Evolutionary conservation across 1,139 yeast species (phyloP).

Genomic region (Yamadazyma sp.): DNA sequence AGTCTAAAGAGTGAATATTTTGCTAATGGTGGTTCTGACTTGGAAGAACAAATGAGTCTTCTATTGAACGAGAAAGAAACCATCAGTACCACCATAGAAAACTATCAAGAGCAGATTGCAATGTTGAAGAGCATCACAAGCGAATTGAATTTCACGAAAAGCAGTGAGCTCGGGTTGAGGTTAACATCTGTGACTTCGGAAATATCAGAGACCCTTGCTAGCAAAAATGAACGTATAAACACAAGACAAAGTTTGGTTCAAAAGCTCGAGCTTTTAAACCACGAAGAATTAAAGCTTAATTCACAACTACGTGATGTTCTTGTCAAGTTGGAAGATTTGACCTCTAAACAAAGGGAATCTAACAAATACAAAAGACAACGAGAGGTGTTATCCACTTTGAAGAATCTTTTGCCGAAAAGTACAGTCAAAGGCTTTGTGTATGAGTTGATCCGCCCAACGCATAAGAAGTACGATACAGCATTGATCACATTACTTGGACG

Average conservation of each 20-base stretch:
- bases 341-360: conserved; percentile 75
- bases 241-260: conserved; percentile 41
- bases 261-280: conserved; percentile 44
- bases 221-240: conserved; percentile 43
- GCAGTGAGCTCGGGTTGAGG: conserved; percentile 32
- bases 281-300: conserved; percentile 56
- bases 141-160: conserved; percentile 30
- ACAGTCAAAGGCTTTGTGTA: conserved; percentile 79
- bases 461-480: conserved; percentile 73
- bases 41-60: conserved; percentile 51
- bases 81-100: conserved; percentile 35
- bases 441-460: conserved; percentile 79
- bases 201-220: conserved; percentile 32
- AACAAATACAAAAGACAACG: conserved; percentile 65
- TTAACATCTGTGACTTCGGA: conserved; percentile 34
- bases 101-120: conserved; percentile 44
- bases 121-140: conserved; percentile 41
- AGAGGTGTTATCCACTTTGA: conserved; percentile 69
- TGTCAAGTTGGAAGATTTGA: conserved; percentile 64
- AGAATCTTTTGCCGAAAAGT: conserved; percentile 62
- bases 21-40: conserved; percentile 55
- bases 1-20: conserved; percentile 57
- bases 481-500: conserved; percentile 79
- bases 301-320: conserved; percentile 65
- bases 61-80: conserved; percentile 48